phyloP scores from a whole-genome alignment of 805 yeast genomes.

The Wickerhamiella australiensis region DNA sequence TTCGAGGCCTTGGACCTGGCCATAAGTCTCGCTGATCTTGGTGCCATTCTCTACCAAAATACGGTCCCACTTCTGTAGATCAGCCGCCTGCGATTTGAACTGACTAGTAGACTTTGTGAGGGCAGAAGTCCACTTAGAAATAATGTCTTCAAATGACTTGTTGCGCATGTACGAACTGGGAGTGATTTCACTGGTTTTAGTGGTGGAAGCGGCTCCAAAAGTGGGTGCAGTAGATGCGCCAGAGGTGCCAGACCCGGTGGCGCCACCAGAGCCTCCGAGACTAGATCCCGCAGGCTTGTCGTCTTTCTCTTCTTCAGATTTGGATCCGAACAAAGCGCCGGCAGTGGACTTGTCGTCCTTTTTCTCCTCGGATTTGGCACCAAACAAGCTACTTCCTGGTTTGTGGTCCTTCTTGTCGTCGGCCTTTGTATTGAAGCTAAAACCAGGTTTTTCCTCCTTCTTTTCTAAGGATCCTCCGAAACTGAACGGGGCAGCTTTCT shows the following conservation, averaged over 20 bases:
- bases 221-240: neutral
- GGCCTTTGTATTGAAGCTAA: constrained; percentile 16
- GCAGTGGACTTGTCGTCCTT: constrained; percentile 15
- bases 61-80: constrained; percentile 76
- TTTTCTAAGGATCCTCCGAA: neutral
- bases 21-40: constrained; percentile 62
- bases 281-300: too few relatives aligned
- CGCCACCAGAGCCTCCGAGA: constrained; percentile 16
- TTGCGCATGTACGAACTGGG: constrained; percentile 53
- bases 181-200: constrained; percentile 39
- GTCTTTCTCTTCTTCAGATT: constrained; percentile 5
- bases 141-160: constrained; percentile 83
- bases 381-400: constrained; percentile 5
- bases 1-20: constrained; percentile 71
- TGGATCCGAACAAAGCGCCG: constrained; percentile 13
- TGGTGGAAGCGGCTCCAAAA: constrained; percentile 14
- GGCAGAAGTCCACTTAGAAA: constrained; percentile 87
- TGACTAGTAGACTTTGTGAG: constrained; percentile 58
- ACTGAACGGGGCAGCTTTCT: constrained; percentile 8
- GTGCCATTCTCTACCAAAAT: constrained; percentile 75
- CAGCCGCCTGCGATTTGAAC: constrained; percentile 61
- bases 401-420: constrained; percentile 15
- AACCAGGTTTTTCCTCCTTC: constrained; percentile 9
- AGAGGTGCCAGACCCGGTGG: constrained; percentile 13
- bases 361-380: constrained; percentile 11